Percentiles rank a stretch among this genome's conserved stretches.
phyloP scores from a whole-genome alignment of 164 flowering plant genomes.

The Umbilicus rupestris region DNA sequence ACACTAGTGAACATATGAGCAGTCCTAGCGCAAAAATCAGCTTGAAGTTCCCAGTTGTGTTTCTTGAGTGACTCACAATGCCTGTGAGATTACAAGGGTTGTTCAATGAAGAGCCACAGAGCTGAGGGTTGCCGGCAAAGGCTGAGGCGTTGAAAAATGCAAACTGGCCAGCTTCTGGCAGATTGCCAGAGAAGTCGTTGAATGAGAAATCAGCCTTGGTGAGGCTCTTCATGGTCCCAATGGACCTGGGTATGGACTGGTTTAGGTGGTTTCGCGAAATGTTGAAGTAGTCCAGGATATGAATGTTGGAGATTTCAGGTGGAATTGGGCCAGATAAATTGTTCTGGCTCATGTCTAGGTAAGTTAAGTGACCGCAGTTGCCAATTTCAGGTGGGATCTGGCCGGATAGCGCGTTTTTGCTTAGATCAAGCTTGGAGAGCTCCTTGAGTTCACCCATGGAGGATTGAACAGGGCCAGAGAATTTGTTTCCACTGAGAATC shows the following conservation, averaged over 20 bases:
- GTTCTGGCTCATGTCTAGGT: constrained; percentile 79
- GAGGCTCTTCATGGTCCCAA: constrained; percentile 79
- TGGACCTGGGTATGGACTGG: constrained; percentile 52
- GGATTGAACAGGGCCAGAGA: constrained; percentile 61
- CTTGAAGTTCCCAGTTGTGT: constrained; percentile 41
- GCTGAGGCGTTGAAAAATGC: constrained; percentile 69
- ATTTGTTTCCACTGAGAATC: constrained; percentile 47
- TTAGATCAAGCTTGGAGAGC: constrained; percentile 56
- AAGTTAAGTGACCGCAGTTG: constrained; percentile 47
- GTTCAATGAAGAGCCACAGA: constrained; percentile 59
- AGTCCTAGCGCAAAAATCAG: constrained; percentile 65
- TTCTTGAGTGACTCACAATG: constrained; percentile 18
- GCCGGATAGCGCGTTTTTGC: constrained; percentile 47
- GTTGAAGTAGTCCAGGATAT: constrained; percentile 68
- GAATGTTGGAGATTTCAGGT: constrained; percentile 42
- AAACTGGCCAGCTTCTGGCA: constrained; percentile 85
- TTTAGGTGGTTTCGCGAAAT: constrained; percentile 68
- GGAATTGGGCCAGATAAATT: constrained; percentile 74
- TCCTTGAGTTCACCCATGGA: constrained; percentile 51
- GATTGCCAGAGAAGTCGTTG: constrained; percentile 72
- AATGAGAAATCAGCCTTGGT: constrained; percentile 84
- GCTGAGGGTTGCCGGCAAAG: constrained; percentile 73
- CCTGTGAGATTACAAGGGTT: constrained; percentile 65
- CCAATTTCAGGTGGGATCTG: constrained; percentile 63
- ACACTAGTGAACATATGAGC: constrained; percentile 55